Evolutionary conservation across 108 stramenopile species (phyloP).

Genomic region (Discostella pseudostelligera): DNA sequence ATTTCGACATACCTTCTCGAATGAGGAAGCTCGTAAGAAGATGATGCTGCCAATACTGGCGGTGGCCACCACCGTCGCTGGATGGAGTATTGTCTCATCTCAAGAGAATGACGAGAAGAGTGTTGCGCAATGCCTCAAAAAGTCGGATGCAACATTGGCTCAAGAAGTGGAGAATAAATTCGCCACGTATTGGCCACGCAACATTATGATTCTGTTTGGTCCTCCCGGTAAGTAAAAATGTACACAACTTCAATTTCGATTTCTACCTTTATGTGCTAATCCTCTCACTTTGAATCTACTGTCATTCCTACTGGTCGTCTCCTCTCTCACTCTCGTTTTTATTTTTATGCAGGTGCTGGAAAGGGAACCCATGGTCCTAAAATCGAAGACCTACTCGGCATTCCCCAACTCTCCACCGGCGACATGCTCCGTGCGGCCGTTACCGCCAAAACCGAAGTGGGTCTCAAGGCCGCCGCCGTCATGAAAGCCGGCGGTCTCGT

Average conservation of each 20-base stretch:
- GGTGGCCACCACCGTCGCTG: conserved; percentile 3
- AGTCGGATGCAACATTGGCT: conserved; percentile 24
- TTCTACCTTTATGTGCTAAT: too few relatives aligned
- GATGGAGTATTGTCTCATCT: conserved; percentile 11
- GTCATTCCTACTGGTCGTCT: background rate
- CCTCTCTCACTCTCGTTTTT: background rate
- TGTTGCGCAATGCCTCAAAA: conserved; percentile 26
- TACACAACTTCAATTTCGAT: too few relatives aligned
- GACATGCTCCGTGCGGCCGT: conserved; percentile 99
- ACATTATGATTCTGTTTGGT: conserved; percentile 74
- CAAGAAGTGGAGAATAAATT: conserved; percentile 77
- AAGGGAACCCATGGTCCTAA: conserved; percentile 91
- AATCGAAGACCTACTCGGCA: conserved; percentile 80
- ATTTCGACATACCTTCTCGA: conserved; percentile 9
- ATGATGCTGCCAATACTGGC: conserved; percentile 1
- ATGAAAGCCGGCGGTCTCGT: conserved; percentile 98
- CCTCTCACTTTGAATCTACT: background rate
- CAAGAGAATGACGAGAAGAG: conserved; percentile 16
- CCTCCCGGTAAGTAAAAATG: conserved; percentile 37
- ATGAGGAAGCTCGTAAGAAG: conserved; percentile 1
- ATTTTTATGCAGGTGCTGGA: conserved; percentile 52
- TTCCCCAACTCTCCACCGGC: conserved; percentile 91
- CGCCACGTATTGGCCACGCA: conserved; percentile 89
- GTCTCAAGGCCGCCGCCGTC: conserved; percentile 93
- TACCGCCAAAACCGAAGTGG: conserved; percentile 91